Base-by-base conservation (phyloP, 192 early-diverging fungal species). In the Dispira simplex region DNA sequence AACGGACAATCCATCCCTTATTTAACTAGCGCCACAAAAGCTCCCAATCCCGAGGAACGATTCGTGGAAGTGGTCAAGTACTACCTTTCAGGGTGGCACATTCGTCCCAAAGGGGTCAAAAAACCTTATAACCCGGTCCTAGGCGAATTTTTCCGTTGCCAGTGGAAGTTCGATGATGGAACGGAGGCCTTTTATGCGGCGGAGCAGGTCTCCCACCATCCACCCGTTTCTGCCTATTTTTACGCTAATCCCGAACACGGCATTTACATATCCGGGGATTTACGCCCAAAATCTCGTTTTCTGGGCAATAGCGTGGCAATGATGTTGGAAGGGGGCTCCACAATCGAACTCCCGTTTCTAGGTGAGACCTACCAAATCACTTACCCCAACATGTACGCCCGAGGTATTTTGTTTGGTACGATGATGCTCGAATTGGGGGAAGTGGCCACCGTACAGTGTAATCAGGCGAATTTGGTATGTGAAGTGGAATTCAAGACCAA, bases 81-180 rank as follows among this genome's bases (percentile, higher is more conserved):
- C 71, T 94, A 85, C 71, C 72, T 94, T 63, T 88, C 88, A 44
- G 92, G 91, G 18, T 94, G 90, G 90, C 92, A 97, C 65, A 90
- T 92, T 63, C 86, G 83, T 69, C 92, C 93, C 32, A 88, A 85
- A 82, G 89, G 93, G 53, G 84, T 97, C 16, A 88, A 90, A 65
- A 98, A 98, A 68, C 92, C 95, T 6, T 98, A 92, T 73, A 95
- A 95, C 62, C 92, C 95, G 26, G 82, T 93, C 23, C 79, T 98
- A 39, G 92, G 93, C 51, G 95, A 98, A 71, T 77, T 86, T 20
- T 95, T 95, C 76, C 83, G 84, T n/a, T 91, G 89, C 54, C 71
- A 80, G 63, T 95, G 83, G 78, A 75, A 78, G 62, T 90, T 87
- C 62, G 53, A 68, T 14, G 84, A 91, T 70, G 71, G 70, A 8